A percentile compares a stretch with the other conserved stretches of the same genome.
phyloP scores from a whole-genome alignment of 352 stramenopile genomes.

The Globisporangium nagaii region DNA sequence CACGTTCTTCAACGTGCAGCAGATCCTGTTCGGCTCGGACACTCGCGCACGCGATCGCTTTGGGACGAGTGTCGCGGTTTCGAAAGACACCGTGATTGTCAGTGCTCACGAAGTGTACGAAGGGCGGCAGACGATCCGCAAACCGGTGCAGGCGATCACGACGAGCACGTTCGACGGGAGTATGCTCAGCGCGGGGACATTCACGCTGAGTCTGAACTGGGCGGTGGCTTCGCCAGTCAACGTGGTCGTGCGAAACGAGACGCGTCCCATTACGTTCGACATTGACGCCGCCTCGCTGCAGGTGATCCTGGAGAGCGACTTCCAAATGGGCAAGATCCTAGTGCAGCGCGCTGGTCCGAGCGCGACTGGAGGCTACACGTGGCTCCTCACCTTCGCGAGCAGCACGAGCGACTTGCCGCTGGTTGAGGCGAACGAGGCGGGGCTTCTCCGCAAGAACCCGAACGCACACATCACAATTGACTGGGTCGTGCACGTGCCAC shows the following conservation, averaged over 20 bases:
- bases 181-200: conserved; percentile 30
- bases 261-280: conserved; percentile 47
- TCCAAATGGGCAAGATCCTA: conserved; percentile 63
- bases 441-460: conserved; percentile 16
- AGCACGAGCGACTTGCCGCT: conserved; percentile 47
- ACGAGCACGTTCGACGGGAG: conserved; percentile 20
- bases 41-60: conserved; percentile 60
- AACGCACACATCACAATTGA: conserved; percentile 22
- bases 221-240: conserved; percentile 12
- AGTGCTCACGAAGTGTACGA: conserved; percentile 59
- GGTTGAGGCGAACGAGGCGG: conserved; percentile 41
- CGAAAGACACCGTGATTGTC: conserved; percentile 66
- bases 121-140: conserved; percentile 56
- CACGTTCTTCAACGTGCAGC: conserved; percentile 70
- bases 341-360: conserved; percentile 59
- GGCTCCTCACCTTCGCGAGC: conserved; percentile 78
- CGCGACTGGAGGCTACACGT: conserved; percentile 54
- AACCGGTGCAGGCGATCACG: conserved; percentile 60
- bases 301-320: conserved; percentile 56
- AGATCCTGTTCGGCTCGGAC: conserved; percentile 63
- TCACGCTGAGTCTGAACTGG: conserved; percentile 37
- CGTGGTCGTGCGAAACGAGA: conserved; percentile 22
- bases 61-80: conserved; percentile 60
- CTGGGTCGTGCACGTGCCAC: conserved; percentile 45
- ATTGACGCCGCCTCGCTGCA: conserved; percentile 35